Percentiles rank a stretch among this genome's conserved stretches.
These are phyloP conservation scores for Cornus controversa DNA, from an alignment of 148 eudicot species.

Conservation along the genomic window DNA sequence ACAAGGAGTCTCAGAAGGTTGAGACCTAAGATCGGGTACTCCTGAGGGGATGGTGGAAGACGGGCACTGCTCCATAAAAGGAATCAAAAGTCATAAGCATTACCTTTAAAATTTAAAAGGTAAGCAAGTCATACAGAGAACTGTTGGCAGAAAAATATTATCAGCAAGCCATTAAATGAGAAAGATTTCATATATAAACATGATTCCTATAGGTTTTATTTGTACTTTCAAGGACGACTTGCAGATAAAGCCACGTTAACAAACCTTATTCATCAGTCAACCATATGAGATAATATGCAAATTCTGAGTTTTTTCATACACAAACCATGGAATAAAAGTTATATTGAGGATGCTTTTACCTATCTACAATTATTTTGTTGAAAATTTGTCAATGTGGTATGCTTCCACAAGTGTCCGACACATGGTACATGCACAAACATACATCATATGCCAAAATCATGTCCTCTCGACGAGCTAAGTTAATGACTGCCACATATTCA, in stretches of 20 bases:
- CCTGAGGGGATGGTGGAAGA: slow-evolving; percentile 71
- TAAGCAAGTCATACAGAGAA: neutral
- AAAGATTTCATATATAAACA: neutral
- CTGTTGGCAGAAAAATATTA: neutral
- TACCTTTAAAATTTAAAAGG: neutral
- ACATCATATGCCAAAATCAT: neutral
- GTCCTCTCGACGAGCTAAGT: neutral
- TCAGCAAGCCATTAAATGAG: neutral
- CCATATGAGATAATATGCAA: neutral
- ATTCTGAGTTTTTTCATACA: neutral
- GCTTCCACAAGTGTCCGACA: neutral
- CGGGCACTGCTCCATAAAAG: slow-evolving; percentile 52
- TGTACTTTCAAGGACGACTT: neutral
- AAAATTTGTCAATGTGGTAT: neutral
- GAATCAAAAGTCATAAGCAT: slow-evolving; percentile 1
- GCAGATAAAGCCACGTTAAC: neutral
- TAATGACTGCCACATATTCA: neutral
- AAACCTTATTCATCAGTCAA: neutral
- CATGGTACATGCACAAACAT: neutral
- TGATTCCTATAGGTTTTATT: neutral
- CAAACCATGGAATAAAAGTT: neutral
- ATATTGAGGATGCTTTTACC: neutral
- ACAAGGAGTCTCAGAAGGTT: slow-evolving; percentile 90
- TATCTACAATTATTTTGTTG: neutral
- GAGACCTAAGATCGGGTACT: slow-evolving; percentile 80